A percentile compares a stretch with the other conserved stretches of the same genome.
Evolutionary conservation across 768 basidiomycete species (phyloP).

Genomic region (Tephrocybe sp.): DNA sequence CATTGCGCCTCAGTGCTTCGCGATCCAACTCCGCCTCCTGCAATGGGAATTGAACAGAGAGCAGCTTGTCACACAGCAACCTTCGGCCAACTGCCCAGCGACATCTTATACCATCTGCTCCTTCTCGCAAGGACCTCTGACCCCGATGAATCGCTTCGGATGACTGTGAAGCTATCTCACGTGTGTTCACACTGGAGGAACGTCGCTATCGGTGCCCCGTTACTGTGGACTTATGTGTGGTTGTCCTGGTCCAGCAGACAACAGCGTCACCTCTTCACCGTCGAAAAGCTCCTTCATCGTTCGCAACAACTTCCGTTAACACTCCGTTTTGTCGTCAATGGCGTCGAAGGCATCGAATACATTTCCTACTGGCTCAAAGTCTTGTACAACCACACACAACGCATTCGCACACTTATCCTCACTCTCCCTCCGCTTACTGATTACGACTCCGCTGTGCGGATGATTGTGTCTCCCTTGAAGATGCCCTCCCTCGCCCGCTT

Average conservation of each 20-base stretch:
- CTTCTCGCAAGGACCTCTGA: conserved; percentile 6
- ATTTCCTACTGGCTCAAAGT: background rate
- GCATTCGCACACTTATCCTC: conserved; percentile 8
- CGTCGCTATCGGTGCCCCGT: conserved; percentile 12
- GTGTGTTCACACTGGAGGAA: conserved; percentile 16
- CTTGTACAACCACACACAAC: conserved; percentile 3
- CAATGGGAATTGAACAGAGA: background rate
- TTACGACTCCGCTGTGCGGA: background rate
- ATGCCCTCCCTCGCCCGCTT: conserved; percentile 10
- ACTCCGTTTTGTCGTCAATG: conserved; percentile 10
- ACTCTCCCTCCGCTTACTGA: background rate
- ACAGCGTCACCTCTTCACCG: conserved; percentile 1
- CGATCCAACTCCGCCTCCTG: background rate
- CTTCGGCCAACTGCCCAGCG: conserved; percentile 12
- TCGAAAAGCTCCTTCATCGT: conserved; percentile 14
- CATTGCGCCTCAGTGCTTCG: background rate
- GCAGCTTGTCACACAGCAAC: background rate
- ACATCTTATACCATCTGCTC: conserved; percentile 17
- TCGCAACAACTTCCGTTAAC: conserved; percentile 11
- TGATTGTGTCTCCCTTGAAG: conserved; percentile 2
- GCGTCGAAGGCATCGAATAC: background rate
- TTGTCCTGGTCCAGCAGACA: conserved; percentile 9
- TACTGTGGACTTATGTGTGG: conserved; percentile 19
- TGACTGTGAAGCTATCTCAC: conserved; percentile 13
- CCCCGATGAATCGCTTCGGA: conserved; percentile 8